Evolutionary conservation across 2,329 filamentous ascomycete genomes (phyloP), one percentile per base, ranked within the genome.

Genomic region (Helotiales sp.): DNA sequence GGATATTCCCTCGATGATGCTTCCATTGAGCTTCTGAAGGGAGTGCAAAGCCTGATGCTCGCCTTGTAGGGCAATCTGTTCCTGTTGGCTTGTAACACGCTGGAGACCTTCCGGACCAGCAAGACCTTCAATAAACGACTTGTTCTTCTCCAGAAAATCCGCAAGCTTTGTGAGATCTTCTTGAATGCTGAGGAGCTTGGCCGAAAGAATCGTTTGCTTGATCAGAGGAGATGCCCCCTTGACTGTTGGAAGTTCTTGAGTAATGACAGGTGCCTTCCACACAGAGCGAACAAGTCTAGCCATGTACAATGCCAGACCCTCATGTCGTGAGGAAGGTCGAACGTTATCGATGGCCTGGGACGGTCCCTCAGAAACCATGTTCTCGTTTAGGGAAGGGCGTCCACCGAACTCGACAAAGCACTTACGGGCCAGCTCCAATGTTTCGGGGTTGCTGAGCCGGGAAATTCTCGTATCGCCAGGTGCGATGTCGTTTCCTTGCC

Each of bases 1-100:
- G 0, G 95, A 97, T 61, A 99, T 97, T 3, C 96, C 96, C 78
- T 99, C 96, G 7, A 96, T 94, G 45, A 97, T 96, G 78, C 93
- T 93, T 63, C 91, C 90, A 78, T 97, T 93, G 26, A 99, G 84
- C 71, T 91, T 89, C 69, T 97, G 88, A 58, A 99, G 82, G 1
- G 93, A 93, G 75, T 96, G 91, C 71, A 99, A 85, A 11, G 94
- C 94, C 73, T 96, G 92, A 77, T 99, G 95, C 79, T 99, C 96
- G 15, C 93, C 95, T 78, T 97, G 95, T 24, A 97, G 84, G 0
- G 94, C 93, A 57, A 97, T 87, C 78, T 98, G 95, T 74, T 97
- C 96, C 76, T 97, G 92, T 70, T 95, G 90, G 64, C 89, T 96
- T 0, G 88, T 87, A 0, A 91, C 90, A 61, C 91, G 86, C 59